phyloP scores from a whole-genome alignment of 1,284 basidiomycete genomes.

The Pseudozyma sp. region DNA sequence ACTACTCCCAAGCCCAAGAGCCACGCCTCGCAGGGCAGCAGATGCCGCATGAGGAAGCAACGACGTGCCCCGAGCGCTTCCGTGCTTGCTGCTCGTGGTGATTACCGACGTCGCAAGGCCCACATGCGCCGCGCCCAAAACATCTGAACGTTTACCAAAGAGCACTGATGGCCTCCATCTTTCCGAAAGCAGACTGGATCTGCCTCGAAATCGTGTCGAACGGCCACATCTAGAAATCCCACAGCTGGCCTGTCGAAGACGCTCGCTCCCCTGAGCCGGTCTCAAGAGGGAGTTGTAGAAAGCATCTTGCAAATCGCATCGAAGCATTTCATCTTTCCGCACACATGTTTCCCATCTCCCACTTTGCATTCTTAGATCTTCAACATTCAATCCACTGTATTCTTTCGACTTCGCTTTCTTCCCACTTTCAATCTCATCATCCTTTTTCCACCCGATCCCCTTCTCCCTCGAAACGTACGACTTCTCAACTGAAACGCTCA shows the following conservation, averaged over 20 bases:
- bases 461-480: no score
- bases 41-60: constrained; percentile 33
- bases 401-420: background rate
- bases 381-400: background rate
- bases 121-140: constrained; percentile 13
- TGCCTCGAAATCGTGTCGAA: constrained; percentile 1
- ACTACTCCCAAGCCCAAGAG: constrained; percentile 8
- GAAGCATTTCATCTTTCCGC: no score
- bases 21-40: constrained; percentile 10
- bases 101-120: constrained; percentile 19
- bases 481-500: no score
- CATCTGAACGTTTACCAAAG: background rate
- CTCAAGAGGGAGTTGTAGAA: background rate
- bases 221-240: background rate
- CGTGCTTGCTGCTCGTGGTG: constrained; percentile 20
- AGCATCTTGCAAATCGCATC: background rate
- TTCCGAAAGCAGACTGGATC: constrained; percentile 7
- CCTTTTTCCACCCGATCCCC: background rate
- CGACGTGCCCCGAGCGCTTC: constrained; percentile 22
- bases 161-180: background rate
- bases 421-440: no score
- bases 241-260: constrained; percentile 6
- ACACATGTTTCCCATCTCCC: background rate
- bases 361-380: background rate
- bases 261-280: background rate